phyloP scores from a whole-genome alignment of 106 monocot genomes.

The Apostasia ramifera region DNA sequence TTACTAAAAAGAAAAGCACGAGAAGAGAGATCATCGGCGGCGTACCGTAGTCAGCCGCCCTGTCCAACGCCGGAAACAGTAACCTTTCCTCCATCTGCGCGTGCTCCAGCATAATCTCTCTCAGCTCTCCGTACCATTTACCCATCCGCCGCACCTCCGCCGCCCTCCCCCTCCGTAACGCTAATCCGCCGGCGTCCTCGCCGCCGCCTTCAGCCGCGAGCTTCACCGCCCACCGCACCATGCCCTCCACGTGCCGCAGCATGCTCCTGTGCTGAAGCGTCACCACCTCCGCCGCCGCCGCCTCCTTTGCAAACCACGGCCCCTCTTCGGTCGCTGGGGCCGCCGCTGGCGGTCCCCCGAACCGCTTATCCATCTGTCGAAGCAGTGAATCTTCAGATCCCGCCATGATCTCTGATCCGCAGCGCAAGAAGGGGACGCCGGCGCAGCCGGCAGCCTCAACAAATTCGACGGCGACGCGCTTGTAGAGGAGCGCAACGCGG shows the following conservation, averaged over 20 bases:
- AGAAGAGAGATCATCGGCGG: neutral
- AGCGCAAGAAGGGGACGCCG: conserved; percentile 25
- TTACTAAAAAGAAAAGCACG: neutral
- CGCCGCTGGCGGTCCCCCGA: conserved; percentile 28
- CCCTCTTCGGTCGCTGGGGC: neutral
- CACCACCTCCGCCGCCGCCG: conserved; percentile 17
- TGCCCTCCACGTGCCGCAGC: conserved; percentile 53
- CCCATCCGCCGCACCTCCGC: conserved; percentile 37
- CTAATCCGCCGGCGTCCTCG: conserved; percentile 6
- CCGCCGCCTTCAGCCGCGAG: conserved; percentile 19
- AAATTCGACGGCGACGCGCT: conserved; percentile 26
- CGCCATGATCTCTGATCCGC: conserved; percentile 21
- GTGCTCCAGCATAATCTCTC: conserved; percentile 91
- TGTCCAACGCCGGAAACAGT: conserved; percentile 57
- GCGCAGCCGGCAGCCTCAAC: conserved; percentile 18
- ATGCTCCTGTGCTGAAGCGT: conserved; percentile 71
- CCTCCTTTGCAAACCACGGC: conserved; percentile 1
- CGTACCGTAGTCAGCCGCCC: conserved; percentile 38
- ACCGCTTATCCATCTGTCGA: conserved; percentile 30
- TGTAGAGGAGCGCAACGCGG: conserved; percentile 46
- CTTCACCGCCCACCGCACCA: conserved; percentile 42
- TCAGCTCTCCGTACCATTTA: conserved; percentile 41
- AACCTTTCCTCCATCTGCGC: conserved; percentile 89
- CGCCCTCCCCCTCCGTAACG: conserved; percentile 8
- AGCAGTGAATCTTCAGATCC: conserved; percentile 40